Evolutionary conservation across 163 green algal genomes (phyloP).

Genomic region (Botryococcus braunii): DNA sequence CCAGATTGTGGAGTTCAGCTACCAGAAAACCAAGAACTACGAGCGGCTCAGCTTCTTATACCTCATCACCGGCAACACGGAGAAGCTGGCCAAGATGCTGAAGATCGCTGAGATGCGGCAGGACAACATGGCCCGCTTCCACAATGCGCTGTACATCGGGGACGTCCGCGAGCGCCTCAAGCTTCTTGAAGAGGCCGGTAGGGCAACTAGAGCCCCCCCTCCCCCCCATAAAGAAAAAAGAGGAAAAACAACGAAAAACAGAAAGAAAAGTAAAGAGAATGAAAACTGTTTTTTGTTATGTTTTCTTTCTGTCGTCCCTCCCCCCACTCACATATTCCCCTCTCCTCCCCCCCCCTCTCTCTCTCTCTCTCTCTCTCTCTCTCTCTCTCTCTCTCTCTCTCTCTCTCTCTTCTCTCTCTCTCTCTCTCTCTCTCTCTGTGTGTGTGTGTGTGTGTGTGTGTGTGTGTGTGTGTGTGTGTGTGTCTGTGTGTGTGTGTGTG

Average conservation of each 20-base stretch:
- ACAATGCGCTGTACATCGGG: conserved; percentile 94
- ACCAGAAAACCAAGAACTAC: conserved; percentile 98
- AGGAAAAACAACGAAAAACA: too few species aligned
- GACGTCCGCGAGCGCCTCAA: conserved; percentile 74
- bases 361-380: background rate
- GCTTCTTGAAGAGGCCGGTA: conserved; percentile 81
- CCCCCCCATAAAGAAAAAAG: too few species aligned
- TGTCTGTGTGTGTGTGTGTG: background rate
- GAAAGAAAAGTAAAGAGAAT: too few species aligned
- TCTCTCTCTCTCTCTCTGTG: too few species aligned
- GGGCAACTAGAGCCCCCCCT: too few species aligned
- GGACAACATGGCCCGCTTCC: conserved; percentile 90
- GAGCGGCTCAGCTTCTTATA: conserved; percentile 98
- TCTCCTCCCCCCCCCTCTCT: background rate
- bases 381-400: background rate
- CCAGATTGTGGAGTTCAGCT: conserved; percentile 96
- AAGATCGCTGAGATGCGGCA: conserved; percentile 95
- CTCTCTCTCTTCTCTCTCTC: too few species aligned
- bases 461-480: background rate
- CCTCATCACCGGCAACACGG: conserved; percentile 83
- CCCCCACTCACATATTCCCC: background rate
- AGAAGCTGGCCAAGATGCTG: conserved; percentile 97
- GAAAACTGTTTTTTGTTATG: too few species aligned
- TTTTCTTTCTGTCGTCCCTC: too few species aligned
- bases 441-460: background rate